These are phyloP conservation scores for Hypomyces rosellus DNA, from an alignment of 2,329 filamentous ascomycete genomes.

Conservation along the genomic window DNA sequence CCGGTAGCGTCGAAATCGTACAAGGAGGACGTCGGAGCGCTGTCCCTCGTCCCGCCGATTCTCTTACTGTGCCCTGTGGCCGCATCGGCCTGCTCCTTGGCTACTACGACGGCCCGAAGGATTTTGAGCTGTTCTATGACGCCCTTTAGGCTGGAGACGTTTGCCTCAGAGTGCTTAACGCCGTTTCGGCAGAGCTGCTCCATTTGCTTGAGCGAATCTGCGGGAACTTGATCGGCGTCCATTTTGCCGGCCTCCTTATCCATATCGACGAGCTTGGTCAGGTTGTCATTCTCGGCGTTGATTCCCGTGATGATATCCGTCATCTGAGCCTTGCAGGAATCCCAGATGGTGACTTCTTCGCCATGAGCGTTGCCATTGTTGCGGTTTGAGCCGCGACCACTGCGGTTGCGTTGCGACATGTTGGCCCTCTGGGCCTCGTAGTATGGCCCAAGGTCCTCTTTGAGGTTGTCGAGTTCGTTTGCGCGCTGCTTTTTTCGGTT, in stretches of 20 bases:
- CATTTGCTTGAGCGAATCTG: slow-evolving; percentile 35
- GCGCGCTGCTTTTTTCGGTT: slow-evolving; percentile 26
- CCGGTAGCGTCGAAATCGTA: slow-evolving; percentile 41
- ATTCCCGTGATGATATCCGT: slow-evolving; percentile 34
- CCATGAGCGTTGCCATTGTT: slow-evolving; percentile 38
- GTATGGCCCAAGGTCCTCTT: slow-evolving; percentile 29
- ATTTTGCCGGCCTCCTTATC: slow-evolving; percentile 36
- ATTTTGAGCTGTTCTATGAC: slow-evolving; percentile 39
- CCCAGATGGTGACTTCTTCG: slow-evolving; percentile 40
- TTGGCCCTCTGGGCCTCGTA: slow-evolving; percentile 19
- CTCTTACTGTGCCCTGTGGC: slow-evolving; percentile 26
- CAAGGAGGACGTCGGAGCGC: slow-evolving; percentile 28
- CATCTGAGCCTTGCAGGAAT: slow-evolving; percentile 33
- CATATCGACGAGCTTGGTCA: slow-evolving; percentile 32
- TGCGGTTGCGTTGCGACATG: slow-evolving; percentile 41
- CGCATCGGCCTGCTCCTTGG: slow-evolving; percentile 36
- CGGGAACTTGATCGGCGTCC: slow-evolving; percentile 32
- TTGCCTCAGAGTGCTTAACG: slow-evolving; percentile 35
- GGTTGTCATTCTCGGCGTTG: slow-evolving; percentile 37
- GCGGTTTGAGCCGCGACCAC: slow-evolving; percentile 38
- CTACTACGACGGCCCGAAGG: slow-evolving; percentile 35
- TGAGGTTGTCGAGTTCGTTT: slow-evolving; percentile 28
- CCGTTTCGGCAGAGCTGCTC: slow-evolving; percentile 37
- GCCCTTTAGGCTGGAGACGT: slow-evolving; percentile 29
- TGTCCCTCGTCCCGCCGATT: slow-evolving; percentile 13